Conservation (phyloP, 2,329 filamentous ascomycete species). For the Colletotrichum sp. region DNA sequence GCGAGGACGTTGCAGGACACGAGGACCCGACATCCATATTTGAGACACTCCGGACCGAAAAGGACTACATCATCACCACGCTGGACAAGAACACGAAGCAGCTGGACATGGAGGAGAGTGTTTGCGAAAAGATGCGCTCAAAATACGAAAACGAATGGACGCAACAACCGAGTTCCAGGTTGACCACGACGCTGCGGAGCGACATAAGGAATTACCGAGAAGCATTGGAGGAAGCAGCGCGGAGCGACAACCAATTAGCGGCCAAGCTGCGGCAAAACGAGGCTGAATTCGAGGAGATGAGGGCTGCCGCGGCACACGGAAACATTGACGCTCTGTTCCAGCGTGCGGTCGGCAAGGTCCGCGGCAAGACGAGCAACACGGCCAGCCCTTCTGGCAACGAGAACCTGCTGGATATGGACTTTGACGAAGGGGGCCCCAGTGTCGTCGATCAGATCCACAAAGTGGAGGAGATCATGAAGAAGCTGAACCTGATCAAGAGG, state of each 20-base stretch:
- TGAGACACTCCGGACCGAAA: constrained; percentile 78
- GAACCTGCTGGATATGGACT: constrained; percentile 90
- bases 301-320: constrained; percentile 82
- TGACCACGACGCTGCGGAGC: constrained; percentile 85
- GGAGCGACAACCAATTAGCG: constrained; percentile 84
- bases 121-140: constrained; percentile 98
- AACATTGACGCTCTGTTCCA: constrained; percentile 91
- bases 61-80: constrained; percentile 72
- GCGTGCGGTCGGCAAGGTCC: constrained; percentile 80
- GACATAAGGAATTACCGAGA: constrained; percentile 89
- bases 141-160: constrained; percentile 98
- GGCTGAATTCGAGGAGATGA: constrained; percentile 93
- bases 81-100: constrained; percentile 86
- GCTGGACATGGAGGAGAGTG: constrained; percentile 94
- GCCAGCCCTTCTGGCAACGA: constrained; percentile 68
- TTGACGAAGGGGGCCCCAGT: constrained; percentile 78
- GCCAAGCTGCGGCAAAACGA: constrained; percentile 86
- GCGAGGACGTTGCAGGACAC: constrained; percentile 87
- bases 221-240: constrained; percentile 86
- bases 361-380: constrained; percentile 66
- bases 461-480: constrained; percentile 91
- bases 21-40: constrained; percentile 81
- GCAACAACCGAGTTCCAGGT: constrained; percentile 89
- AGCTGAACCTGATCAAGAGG: constrained; percentile 88
- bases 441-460: constrained; percentile 88